These are phyloP conservation scores for Podospora australis DNA, from an alignment of 495 filamentous ascomycete genomes.

Conservation along the genomic window DNA sequence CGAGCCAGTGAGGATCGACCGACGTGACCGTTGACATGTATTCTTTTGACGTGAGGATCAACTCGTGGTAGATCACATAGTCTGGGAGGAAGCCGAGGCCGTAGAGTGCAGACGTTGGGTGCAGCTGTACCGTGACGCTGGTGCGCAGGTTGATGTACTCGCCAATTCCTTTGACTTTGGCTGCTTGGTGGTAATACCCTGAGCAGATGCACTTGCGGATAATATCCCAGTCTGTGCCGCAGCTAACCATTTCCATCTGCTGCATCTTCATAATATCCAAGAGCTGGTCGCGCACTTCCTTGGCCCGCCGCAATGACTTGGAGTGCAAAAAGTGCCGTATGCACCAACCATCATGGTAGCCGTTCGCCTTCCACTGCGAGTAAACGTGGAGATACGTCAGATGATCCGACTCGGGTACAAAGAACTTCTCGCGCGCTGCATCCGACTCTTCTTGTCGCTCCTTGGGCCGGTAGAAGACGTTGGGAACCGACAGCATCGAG, in stretches of 20 bases:
- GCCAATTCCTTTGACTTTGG: slow-evolving; percentile 90
- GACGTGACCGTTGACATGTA: slow-evolving; percentile 98
- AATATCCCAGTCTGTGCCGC: slow-evolving; percentile 94
- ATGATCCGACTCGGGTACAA: slow-evolving; percentile 95
- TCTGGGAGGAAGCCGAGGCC: slow-evolving; percentile 90
- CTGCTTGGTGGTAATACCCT: slow-evolving; percentile 98
- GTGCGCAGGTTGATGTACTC: slow-evolving; percentile 97
- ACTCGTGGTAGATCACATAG: slow-evolving; percentile 96
- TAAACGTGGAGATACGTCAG: slow-evolving; percentile 94
- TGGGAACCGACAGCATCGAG: slow-evolving; percentile 94
- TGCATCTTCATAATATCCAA: slow-evolving; percentile 92
- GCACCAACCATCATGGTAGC: slow-evolving; percentile 87
- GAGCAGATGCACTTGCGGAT: slow-evolving; percentile 96
- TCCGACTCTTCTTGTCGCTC: slow-evolving; percentile 97
- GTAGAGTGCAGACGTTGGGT: slow-evolving; percentile 89
- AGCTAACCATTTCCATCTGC: slow-evolving; percentile 80
- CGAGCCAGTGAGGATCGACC: slow-evolving; percentile 97
- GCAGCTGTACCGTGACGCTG: slow-evolving; percentile 85
- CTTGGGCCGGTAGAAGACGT: slow-evolving; percentile 95
- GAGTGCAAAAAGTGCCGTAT: slow-evolving; percentile 86
- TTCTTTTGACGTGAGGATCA: slow-evolving; percentile 94
- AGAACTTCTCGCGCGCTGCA: slow-evolving; percentile 95
- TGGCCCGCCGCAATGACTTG: slow-evolving; percentile 82
- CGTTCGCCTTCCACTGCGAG: slow-evolving; percentile 90
- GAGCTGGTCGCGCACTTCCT: slow-evolving; percentile 90